Evolutionary conservation across 2,329 filamentous ascomycete genomes (phyloP).

Genomic region (Fusarium transvaalense): DNA sequence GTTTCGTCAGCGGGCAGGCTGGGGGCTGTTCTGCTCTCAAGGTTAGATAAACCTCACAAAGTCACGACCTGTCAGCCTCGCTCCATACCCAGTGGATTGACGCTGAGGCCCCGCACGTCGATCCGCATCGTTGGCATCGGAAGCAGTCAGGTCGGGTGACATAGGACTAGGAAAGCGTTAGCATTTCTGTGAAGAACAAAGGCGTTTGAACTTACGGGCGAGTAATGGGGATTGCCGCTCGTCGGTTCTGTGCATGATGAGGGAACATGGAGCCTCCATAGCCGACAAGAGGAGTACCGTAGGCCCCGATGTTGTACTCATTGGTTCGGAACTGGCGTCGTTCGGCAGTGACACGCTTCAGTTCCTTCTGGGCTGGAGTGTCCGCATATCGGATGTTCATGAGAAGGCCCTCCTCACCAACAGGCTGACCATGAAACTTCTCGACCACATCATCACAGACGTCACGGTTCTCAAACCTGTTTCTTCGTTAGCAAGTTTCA

Average conservation of each 20-base stretch:
- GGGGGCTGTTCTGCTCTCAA: constrained; percentile 52
- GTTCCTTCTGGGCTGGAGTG: constrained; percentile 93
- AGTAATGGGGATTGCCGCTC: constrained; percentile 44
- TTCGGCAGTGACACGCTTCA: constrained; percentile 96
- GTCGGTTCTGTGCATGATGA: constrained; percentile 56
- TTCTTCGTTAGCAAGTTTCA: constrained; percentile 4
- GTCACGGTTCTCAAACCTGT: constrained; percentile 88
- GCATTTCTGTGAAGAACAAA: neutral
- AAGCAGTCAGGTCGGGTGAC: constrained; percentile 10
- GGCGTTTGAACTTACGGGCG: constrained; percentile 49
- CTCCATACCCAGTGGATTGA: constrained; percentile 55
- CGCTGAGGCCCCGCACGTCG: constrained; percentile 51
- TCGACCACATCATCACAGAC: constrained; percentile 91
- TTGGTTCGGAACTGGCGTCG: constrained; percentile 95
- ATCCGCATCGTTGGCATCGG: constrained; percentile 34
- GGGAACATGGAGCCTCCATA: constrained; percentile 58
- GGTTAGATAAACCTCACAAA: constrained; percentile 52
- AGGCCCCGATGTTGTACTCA: constrained; percentile 86
- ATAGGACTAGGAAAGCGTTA: constrained; percentile 33
- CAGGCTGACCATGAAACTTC: constrained; percentile 83
- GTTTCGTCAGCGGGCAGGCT: constrained; percentile 59
- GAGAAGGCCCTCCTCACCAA: constrained; percentile 83
- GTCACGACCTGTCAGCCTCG: constrained; percentile 38
- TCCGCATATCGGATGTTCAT: constrained; percentile 97
- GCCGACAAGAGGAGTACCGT: constrained; percentile 72